phyloP scores from a whole-genome alignment of 1,284 basidiomycete species.

The Porodaedalea pini region DNA sequence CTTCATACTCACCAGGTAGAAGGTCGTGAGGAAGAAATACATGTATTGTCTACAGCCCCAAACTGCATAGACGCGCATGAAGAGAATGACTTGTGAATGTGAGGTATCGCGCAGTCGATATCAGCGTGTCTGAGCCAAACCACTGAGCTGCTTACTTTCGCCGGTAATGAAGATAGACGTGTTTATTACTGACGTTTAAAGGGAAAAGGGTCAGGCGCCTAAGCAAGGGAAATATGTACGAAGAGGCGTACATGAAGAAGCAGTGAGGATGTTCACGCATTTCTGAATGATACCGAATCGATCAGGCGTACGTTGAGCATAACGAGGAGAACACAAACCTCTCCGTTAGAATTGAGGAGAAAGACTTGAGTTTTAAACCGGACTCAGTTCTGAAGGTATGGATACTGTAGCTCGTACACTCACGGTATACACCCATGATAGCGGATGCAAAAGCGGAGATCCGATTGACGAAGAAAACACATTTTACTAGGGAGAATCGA shows the following conservation, averaged over 20 bases:
- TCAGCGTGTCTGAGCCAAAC: neutral
- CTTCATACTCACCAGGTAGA: neutral
- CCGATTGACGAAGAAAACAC: slow-evolving; percentile 12
- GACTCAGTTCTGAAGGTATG: neutral
- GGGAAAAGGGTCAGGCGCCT: neutral
- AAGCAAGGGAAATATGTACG: neutral
- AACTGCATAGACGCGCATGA: slow-evolving; percentile 15
- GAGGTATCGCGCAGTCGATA: too few relatives aligned
- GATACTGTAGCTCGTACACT: neutral
- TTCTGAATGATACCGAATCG: too few relatives aligned
- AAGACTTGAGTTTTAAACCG: neutral
- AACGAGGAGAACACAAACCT: neutral
- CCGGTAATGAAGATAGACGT: neutral
- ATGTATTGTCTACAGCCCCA: slow-evolving; percentile 1
- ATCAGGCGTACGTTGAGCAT: too few relatives aligned
- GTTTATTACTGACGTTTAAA: neutral
- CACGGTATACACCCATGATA: neutral
- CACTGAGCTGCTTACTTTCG: neutral
- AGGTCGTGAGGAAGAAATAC: neutral
- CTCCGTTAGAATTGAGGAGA: neutral
- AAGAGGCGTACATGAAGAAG: neutral
- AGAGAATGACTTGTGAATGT: slow-evolving; percentile 10
- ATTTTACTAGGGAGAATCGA: slow-evolving; percentile 3
- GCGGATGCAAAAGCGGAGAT: neutral
- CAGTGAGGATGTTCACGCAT: too few relatives aligned